Base-by-base conservation (phyloP, 2,329 filamentous ascomycete species). In the Chaetomium strumarium region DNA sequence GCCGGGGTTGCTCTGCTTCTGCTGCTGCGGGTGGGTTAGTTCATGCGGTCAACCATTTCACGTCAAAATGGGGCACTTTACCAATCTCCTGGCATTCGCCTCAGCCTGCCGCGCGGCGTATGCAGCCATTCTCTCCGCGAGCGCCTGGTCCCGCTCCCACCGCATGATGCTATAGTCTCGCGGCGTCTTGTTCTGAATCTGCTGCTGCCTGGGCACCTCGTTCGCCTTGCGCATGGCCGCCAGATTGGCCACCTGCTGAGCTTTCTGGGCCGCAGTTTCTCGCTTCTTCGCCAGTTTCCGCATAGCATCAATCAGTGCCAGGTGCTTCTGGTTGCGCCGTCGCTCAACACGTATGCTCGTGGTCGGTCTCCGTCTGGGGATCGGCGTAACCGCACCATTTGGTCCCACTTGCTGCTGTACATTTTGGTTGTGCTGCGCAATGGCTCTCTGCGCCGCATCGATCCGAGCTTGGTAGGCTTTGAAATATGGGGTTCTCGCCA, bases 401-500 rank as follows among this genome's bases (percentile, higher is more conserved):
- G 63, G 52, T 8, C 62, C 65, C 24, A 64, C 66, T 30, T 67
- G 67, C 55, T 61, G 67, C 57, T 63, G 65, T 45, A 75, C 75
- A 24, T 74, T 70, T 52, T 80, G 75, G 51, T 80, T 79, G 44
- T 79, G 75, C 51, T 79, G 74, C 42, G 70, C 68, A 55, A 81
- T 79, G 29, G 72, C 68, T 40, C 76, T 72, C 62, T 84, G 80
- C 1, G 80, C 82, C 9, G 74, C 69, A 51, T 84, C 80, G 29
- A 85, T 83, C 29, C 83, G 72, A 10, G 70, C 72, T 58, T 80
- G 82, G 64, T 84, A 85, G 1, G 79, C 71, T 64, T 90, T 89
- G 76, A 97, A 99, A 67, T 97, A 99, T 41, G 91, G 86, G 0
- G 90, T 96, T 72, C 96, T 96, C 16, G 87, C 85, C 86, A 97